A percentile compares a stretch with the other conserved stretches of the same genome.
phyloP scores from a whole-genome alignment of 2,329 filamentous ascomycete genomes.

The Botrytis squamosa region DNA sequence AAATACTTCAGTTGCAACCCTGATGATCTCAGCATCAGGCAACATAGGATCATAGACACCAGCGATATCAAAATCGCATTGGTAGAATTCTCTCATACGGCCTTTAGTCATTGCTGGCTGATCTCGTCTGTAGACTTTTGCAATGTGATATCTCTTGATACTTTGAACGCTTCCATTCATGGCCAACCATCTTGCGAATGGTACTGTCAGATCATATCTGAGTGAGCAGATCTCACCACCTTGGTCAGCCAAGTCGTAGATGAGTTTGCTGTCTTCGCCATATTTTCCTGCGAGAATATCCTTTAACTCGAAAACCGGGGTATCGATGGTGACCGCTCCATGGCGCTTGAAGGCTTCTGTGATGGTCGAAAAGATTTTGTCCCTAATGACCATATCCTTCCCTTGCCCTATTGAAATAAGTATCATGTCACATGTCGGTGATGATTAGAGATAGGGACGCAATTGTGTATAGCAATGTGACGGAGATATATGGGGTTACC shows the following conservation, averaged over 20 bases:
- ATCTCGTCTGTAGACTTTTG: constrained; percentile 83
- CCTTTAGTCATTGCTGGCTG: constrained; percentile 87
- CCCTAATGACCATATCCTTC: constrained; percentile 74
- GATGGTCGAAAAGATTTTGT: constrained; percentile 76
- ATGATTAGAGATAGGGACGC: background rate
- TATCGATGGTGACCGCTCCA: constrained; percentile 77
- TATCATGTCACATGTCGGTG: constrained; percentile 28
- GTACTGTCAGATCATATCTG: constrained; percentile 84
- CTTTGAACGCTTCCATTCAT: constrained; percentile 77
- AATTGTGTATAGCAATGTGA: constrained; percentile 17
- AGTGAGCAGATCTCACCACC: constrained; percentile 82
- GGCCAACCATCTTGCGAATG: constrained; percentile 87
- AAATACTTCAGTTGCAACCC: constrained; percentile 83
- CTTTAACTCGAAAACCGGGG: constrained; percentile 79
- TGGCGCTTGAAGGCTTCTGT: constrained; percentile 80
- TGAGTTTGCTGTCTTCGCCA: constrained; percentile 88
- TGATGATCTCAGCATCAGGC: constrained; percentile 84
- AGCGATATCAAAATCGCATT: constrained; percentile 96
- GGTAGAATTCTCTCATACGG: constrained; percentile 93
- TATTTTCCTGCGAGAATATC: constrained; percentile 89
- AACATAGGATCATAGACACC: constrained; percentile 87
- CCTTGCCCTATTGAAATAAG: constrained; percentile 56
- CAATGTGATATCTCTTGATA: constrained; percentile 94
- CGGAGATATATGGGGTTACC: constrained; percentile 24
- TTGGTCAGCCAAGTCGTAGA: constrained; percentile 86